Evolutionary conservation across 176 grass and related monocot genomes (phyloP).

Genomic region (Raddia distichophylla): DNA sequence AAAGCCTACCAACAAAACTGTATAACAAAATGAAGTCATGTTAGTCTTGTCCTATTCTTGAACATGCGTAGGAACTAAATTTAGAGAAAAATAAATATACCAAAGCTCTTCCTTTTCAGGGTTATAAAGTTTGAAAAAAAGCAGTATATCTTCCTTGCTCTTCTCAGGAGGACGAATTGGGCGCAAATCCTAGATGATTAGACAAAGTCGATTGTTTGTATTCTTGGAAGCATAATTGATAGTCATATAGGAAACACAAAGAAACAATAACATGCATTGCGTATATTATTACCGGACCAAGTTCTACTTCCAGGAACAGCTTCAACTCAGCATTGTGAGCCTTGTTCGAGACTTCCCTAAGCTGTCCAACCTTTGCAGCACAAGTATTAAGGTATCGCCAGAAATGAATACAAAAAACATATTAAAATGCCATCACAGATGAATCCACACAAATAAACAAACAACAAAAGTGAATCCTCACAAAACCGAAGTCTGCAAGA

Average conservation of each 20-base stretch:
- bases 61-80: constrained; percentile 18
- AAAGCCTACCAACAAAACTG: constrained; percentile 86
- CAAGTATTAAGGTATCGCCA: constrained; percentile 16
- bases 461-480: not conserved
- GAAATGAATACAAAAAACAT: constrained; percentile 16
- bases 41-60: constrained; percentile 22
- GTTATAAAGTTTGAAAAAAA: constrained; percentile 93
- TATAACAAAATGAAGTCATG: constrained; percentile 35
- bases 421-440: constrained; percentile 31
- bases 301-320: constrained; percentile 91
- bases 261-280: constrained; percentile 31
- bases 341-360: constrained; percentile 98
- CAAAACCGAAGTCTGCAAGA: not conserved
- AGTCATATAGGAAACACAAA: constrained; percentile 26
- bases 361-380: constrained; percentile 76
- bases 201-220: constrained; percentile 21
- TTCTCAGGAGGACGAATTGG: constrained; percentile 83
- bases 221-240: constrained; percentile 26
- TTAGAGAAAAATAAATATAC: constrained; percentile 48
- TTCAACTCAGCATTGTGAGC: constrained; percentile 95
- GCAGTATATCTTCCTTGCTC: constrained; percentile 92
- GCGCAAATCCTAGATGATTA: constrained; percentile 59
- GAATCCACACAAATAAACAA: constrained; percentile 10
- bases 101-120: constrained; percentile 92
- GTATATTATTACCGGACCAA: constrained; percentile 66